Evolutionary conservation across 495 filamentous ascomycete species (phyloP).

Genomic region (Lophiotrema nucula): DNA sequence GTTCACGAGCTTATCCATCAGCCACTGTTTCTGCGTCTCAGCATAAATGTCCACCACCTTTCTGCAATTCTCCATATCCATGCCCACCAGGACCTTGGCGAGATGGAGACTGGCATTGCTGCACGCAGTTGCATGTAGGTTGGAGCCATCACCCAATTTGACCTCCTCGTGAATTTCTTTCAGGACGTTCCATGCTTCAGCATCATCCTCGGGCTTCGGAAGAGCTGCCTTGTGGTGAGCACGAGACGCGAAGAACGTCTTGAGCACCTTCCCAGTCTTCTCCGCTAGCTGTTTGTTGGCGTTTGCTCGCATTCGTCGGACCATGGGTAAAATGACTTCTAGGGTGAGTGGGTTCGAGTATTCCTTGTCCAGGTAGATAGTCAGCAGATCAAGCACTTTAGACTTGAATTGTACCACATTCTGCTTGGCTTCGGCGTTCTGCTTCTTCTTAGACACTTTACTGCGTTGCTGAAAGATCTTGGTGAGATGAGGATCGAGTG

Average conservation of each 20-base stretch:
- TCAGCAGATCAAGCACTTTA: slow-evolving; percentile 81
- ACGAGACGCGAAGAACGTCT: slow-evolving; percentile 65
- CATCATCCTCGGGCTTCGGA: slow-evolving; percentile 36
- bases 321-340: slow-evolving; percentile 64
- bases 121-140: slow-evolving; percentile 55
- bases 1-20: slow-evolving; percentile 58
- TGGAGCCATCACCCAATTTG: slow-evolving; percentile 55
- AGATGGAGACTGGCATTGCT: slow-evolving; percentile 64
- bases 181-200: slow-evolving; percentile 54
- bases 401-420: slow-evolving; percentile 95
- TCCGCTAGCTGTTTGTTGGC: slow-evolving; percentile 69
- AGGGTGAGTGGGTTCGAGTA: slow-evolving; percentile 64
- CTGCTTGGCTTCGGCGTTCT: slow-evolving; percentile 81
- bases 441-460: slow-evolving; percentile 61
- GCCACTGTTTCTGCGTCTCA: slow-evolving; percentile 53
- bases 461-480: slow-evolving; percentile 79
- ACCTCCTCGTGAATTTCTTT: slow-evolving; percentile 70
- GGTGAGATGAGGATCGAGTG: slow-evolving; percentile 73
- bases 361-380: slow-evolving; percentile 81
- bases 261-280: slow-evolving; percentile 67
- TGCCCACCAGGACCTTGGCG: slow-evolving; percentile 57
- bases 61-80: slow-evolving; percentile 50
- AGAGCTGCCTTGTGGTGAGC: slow-evolving; percentile 56
- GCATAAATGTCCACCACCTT: slow-evolving; percentile 58
- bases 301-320: slow-evolving; percentile 59